Conservation (phyloP, 495 filamentous ascomycete genomes). For the Penicillium maclennaniae region DNA sequence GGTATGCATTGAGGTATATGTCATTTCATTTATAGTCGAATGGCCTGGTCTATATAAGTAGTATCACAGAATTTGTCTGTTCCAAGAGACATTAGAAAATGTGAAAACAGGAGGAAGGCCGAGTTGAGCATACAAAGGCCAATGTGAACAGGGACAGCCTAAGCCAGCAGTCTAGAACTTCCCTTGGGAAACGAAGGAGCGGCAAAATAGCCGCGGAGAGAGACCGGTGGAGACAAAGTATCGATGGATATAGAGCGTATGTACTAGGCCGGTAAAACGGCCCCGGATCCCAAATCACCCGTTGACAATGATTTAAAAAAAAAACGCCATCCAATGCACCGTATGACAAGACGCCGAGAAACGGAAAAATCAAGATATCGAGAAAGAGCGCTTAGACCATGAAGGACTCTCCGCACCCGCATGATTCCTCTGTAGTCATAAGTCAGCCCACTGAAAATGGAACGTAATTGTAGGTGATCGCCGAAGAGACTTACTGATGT, state of each 20-base stretch:
- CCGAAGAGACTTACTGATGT: constrained; percentile 75
- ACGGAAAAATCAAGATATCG: constrained; percentile 13
- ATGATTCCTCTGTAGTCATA: constrained; percentile 74
- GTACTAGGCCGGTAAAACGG: constrained; percentile 23
- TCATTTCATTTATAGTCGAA: constrained; percentile 6
- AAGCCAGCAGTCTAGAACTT: background rate
- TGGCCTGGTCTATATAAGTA: constrained; percentile 11
- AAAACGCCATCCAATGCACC: constrained; percentile 47
- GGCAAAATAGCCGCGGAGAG: background rate
- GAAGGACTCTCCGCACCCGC: constrained; percentile 96
- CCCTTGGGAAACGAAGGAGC: background rate
- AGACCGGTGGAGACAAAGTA: constrained; percentile 15
- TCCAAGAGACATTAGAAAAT: background rate
- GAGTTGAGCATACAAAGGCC: constrained; percentile 2
- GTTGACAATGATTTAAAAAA: too few species aligned
- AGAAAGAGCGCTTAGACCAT: constrained; percentile 57
- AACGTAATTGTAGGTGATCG: background rate
- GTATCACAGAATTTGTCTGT: constrained; percentile 1
- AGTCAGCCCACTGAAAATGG: constrained; percentile 28
- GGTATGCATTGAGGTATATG: background rate
- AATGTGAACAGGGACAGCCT: constrained; percentile 8
- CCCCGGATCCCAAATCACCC: constrained; percentile 13
- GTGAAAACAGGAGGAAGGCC: background rate
- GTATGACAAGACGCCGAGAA: constrained; percentile 22
- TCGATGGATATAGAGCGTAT: constrained; percentile 38